phyloP scores from a whole-genome alignment of 2,329 filamentous ascomycete genomes.

The Fusarium lateritium region DNA sequence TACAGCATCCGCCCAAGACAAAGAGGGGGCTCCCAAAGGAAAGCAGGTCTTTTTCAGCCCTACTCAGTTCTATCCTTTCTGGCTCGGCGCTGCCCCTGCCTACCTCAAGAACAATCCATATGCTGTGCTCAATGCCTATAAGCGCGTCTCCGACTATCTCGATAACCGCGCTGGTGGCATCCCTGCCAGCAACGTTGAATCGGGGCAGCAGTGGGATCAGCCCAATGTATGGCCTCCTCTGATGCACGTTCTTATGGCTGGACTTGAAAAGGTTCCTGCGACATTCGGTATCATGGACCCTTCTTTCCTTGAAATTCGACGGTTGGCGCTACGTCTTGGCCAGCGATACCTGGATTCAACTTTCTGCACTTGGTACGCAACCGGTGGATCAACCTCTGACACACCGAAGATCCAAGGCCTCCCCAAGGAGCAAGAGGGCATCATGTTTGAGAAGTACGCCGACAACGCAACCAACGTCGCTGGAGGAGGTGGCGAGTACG shows the following conservation, averaged over 20 bases:
- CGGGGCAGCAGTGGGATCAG: slow-evolving; percentile 79
- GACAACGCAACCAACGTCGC: slow-evolving; percentile 72
- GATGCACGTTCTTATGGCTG: slow-evolving; percentile 74
- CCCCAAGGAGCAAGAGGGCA: slow-evolving; percentile 62
- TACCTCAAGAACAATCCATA: slow-evolving; percentile 71
- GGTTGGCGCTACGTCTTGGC: slow-evolving; percentile 70
- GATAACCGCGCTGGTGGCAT: slow-evolving; percentile 69
- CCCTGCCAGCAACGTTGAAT: slow-evolving; percentile 72
- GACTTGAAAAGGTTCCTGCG: slow-evolving; percentile 71
- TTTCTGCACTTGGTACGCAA: slow-evolving; percentile 79
- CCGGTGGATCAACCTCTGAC: slow-evolving; percentile 71
- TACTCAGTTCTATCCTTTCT: slow-evolving; percentile 78
- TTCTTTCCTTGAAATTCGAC: slow-evolving; percentile 67
- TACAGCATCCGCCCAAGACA: slow-evolving; percentile 47
- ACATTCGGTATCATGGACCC: slow-evolving; percentile 68
- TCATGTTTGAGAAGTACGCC: slow-evolving; percentile 80
- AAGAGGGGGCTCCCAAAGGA: slow-evolving; percentile 64
- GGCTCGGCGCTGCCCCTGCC: slow-evolving; percentile 74
- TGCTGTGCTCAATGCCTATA: slow-evolving; percentile 68
- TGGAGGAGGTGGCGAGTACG: slow-evolving; percentile 77
- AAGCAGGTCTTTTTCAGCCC: slow-evolving; percentile 71
- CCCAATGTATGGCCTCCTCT: slow-evolving; percentile 80
- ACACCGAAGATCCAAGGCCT: slow-evolving; percentile 66
- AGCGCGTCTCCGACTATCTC: slow-evolving; percentile 68
- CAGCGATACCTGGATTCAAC: slow-evolving; percentile 78